Conservation (phyloP, 129 eudicot genomes). For the Artemisia annua region DNA sequence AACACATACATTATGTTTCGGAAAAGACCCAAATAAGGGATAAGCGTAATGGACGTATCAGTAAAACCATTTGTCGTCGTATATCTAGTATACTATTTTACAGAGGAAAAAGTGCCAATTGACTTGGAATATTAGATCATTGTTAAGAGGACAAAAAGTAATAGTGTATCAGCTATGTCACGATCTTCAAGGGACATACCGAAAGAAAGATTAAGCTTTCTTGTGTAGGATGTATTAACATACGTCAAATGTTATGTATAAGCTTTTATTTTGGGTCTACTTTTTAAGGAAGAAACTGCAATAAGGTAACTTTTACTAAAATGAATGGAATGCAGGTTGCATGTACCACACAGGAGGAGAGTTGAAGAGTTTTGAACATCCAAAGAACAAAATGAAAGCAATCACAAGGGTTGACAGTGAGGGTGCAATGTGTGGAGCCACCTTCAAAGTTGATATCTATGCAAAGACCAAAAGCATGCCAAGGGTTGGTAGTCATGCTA, state of each 20-base stretch:
- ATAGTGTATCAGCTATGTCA: too few relatives aligned
- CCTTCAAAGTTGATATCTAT: slow-evolving; percentile 74
- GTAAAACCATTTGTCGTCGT: too few relatives aligned
- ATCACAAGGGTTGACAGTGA: slow-evolving; percentile 92
- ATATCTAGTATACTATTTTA: background rate
- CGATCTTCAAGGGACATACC: too few relatives aligned
- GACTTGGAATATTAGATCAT: too few relatives aligned
- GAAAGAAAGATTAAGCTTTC: too few relatives aligned
- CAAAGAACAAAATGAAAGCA: slow-evolving; percentile 83
- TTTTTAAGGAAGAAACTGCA: slow-evolving; percentile 1
- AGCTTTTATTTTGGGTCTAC: background rate
- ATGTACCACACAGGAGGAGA: slow-evolving; percentile 81
- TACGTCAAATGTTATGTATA: background rate
- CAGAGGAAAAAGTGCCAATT: background rate
- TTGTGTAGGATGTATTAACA: background rate
- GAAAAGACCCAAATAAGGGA: too few relatives aligned
- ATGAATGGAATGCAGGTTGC: slow-evolving; percentile 60
- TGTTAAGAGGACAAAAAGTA: too few relatives aligned
- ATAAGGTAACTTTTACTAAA: background rate
- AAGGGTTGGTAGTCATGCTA: slow-evolving; percentile 90
- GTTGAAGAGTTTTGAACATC: slow-evolving; percentile 73
- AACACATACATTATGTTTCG: background rate
- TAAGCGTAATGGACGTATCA: too few relatives aligned
- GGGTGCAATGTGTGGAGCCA: slow-evolving; percentile 86
- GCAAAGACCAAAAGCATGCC: slow-evolving; percentile 75